Conservation (phyloP, 306 rosid genomes). For the Gillenia trifoliata region DNA sequence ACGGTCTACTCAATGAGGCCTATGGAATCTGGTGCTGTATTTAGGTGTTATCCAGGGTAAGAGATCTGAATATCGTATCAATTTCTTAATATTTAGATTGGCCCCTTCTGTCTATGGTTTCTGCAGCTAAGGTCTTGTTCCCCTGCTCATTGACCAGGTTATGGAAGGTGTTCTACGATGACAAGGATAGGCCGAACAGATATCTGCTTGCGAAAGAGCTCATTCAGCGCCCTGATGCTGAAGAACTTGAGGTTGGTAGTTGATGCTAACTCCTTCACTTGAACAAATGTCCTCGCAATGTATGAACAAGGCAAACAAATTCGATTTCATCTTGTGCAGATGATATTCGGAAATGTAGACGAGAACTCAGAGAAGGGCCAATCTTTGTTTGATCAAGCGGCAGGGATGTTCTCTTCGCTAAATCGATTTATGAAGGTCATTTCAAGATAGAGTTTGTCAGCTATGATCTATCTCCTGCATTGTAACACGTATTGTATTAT, state of each 20-base stretch:
- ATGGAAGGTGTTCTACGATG: conserved; percentile 96
- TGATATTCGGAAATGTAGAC: conserved; percentile 54
- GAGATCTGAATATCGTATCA: conserved; percentile 1
- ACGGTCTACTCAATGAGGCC: conserved; percentile 89
- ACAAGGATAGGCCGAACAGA: conserved; percentile 78
- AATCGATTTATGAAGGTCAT: conserved; percentile 81
- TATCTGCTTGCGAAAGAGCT: conserved; percentile 86
- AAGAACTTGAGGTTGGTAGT: conserved; percentile 74
- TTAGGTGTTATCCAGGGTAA: conserved; percentile 94
- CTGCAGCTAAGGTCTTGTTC: not conserved
- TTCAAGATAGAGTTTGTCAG: conserved; percentile 27
- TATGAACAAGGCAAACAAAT: not conserved
- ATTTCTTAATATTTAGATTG: not conserved
- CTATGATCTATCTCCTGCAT: not conserved
- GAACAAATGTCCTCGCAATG: not conserved
- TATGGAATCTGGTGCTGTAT: conserved; percentile 80
- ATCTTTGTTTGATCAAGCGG: conserved; percentile 67
- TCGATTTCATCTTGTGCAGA: conserved; percentile 33
- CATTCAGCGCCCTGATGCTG: conserved; percentile 68
- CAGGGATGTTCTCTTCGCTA: conserved; percentile 72
- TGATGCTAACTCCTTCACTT: conserved; percentile 16
- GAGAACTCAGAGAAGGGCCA: conserved; percentile 55
- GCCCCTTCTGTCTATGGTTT: not conserved
- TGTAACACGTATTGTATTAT: not conserved
- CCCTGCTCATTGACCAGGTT: conserved; percentile 37